Evolutionary conservation across 228 moss, liverwort and hornwort genomes (phyloP).

Genomic region (Sphagnum magellanicum): DNA sequence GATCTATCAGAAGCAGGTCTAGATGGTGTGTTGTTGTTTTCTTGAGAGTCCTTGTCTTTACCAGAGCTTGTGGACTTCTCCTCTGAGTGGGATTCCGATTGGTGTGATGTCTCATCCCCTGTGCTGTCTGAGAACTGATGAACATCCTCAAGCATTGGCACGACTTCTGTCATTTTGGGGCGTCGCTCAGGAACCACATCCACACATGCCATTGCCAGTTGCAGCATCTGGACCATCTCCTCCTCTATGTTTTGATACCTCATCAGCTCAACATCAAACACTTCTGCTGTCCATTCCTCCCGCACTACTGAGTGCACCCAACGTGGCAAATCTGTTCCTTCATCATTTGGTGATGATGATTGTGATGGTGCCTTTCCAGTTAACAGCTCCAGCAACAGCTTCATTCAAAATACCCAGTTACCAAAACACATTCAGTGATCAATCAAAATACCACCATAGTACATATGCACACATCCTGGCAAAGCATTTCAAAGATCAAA

Average conservation of each 20-base stretch:
- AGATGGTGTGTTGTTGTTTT: slow-evolving; percentile 5
- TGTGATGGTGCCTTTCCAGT: slow-evolving; percentile 19
- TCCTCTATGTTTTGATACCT: slow-evolving; percentile 16
- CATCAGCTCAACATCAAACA: slow-evolving; percentile 19
- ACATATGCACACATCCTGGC: too few species aligned
- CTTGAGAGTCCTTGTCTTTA: slow-evolving; percentile 28
- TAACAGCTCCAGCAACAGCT: slow-evolving; percentile 7
- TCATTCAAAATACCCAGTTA: not conserved
- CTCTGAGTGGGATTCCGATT: slow-evolving; percentile 38
- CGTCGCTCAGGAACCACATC: slow-evolving; percentile 34
- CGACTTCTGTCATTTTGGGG: slow-evolving; percentile 36
- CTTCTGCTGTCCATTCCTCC: slow-evolving; percentile 20
- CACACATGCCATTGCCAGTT: slow-evolving; percentile 53
- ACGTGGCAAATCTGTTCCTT: slow-evolving; percentile 44
- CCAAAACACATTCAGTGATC: not conserved
- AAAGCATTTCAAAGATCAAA: too few species aligned
- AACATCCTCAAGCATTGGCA: slow-evolving; percentile 51
- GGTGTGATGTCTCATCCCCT: slow-evolving; percentile 33
- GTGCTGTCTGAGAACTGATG: slow-evolving; percentile 33
- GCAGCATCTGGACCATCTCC: slow-evolving; percentile 45
- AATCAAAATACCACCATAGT: not conserved
- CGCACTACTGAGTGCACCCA: slow-evolving; percentile 43
- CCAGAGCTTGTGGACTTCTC: slow-evolving; percentile 25
- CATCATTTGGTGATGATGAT: slow-evolving; percentile 24
- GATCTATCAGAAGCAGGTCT: not conserved